Evolutionary conservation across 495 filamentous ascomycete species (phyloP).

Genomic region (Aspergillus biplanus): DNA sequence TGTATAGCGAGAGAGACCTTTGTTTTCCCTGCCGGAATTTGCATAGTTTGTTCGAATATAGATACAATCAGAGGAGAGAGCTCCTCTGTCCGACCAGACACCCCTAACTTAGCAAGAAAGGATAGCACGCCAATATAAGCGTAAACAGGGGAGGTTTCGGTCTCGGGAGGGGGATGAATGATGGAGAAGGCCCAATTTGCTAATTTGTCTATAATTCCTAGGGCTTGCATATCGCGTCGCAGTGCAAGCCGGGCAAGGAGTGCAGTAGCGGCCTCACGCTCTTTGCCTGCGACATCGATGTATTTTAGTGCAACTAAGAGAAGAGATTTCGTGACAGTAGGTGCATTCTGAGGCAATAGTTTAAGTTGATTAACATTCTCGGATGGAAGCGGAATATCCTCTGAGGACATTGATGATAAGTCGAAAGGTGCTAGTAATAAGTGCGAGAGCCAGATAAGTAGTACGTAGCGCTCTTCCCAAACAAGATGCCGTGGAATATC

Average conservation of each 20-base stretch:
- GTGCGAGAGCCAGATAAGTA: constrained; percentile 92
- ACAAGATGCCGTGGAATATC: constrained; percentile 43
- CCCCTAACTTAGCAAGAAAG: constrained; percentile 74
- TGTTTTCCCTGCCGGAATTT: constrained; percentile 40
- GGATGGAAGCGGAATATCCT: constrained; percentile 41
- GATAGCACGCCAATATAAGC: constrained; percentile 72
- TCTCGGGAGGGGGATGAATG: constrained; percentile 45
- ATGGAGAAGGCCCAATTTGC: constrained; percentile 68
- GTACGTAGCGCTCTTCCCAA: constrained; percentile 90
- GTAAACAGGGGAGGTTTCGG: constrained; percentile 53
- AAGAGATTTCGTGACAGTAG: constrained; percentile 70
- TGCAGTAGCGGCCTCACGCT: constrained; percentile 80
- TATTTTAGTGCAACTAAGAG: constrained; percentile 71
- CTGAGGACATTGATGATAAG: constrained; percentile 78
- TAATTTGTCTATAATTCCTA: constrained; percentile 67
- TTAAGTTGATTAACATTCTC: constrained; percentile 28
- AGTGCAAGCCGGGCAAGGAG: constrained; percentile 82
- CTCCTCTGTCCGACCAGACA: constrained; percentile 55
- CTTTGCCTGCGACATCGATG: constrained; percentile 77
- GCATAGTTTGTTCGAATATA: constrained; percentile 56
- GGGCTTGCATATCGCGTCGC: constrained; percentile 81
- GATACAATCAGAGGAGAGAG: constrained; percentile 52
- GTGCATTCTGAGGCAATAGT: constrained; percentile 49
- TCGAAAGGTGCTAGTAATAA: constrained; percentile 93
- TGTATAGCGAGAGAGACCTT: constrained; percentile 50